These are phyloP conservation scores for Tetraselmis striata DNA, from an alignment of 139 green algal species.

Conservation along the genomic window DNA sequence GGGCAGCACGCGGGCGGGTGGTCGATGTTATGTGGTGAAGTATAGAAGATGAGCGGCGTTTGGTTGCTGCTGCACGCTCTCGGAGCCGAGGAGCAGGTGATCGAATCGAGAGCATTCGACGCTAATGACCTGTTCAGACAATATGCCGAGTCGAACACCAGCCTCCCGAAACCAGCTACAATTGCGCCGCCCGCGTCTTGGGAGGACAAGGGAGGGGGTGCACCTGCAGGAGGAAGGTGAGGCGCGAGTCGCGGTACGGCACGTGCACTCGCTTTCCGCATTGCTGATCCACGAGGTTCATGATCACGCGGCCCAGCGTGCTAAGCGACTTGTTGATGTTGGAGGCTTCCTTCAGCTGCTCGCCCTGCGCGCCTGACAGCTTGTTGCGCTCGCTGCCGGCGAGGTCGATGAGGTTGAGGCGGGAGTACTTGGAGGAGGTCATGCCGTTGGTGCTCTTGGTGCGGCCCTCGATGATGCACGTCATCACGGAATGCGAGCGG, in stretches of 20 bases:
- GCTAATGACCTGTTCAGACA: too few species aligned
- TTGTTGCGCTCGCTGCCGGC: constrained; percentile 15
- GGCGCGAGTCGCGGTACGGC: constrained; percentile 8
- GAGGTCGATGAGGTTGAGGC: constrained; percentile 55
- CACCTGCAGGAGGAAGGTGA: constrained; percentile 14
- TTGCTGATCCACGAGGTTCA: constrained; percentile 17
- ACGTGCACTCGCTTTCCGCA: constrained; percentile 18
- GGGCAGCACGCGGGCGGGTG: too few species aligned
- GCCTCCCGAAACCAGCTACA: too few species aligned
- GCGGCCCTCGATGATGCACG: background rate
- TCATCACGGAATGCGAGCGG: constrained; percentile 5
- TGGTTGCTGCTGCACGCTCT: too few species aligned
- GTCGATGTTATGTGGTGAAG: too few species aligned
- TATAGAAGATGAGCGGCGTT: too few species aligned
- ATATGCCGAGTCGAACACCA: too few species aligned
- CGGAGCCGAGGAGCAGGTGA: too few species aligned
- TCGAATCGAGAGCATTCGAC: too few species aligned
- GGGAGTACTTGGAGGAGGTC: background rate
- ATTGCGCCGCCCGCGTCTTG: too few species aligned
- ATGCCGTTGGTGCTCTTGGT: background rate
- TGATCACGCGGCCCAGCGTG: constrained; percentile 39
- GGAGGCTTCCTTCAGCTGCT: background rate
- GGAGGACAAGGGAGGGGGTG: too few species aligned
- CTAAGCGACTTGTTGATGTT: background rate
- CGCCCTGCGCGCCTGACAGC: background rate